Evolutionary conservation across 2,329 filamentous ascomycete genomes (phyloP), one percentile per base, ranked within the genome.

Genomic region (Lachnum nothofagi): DNA sequence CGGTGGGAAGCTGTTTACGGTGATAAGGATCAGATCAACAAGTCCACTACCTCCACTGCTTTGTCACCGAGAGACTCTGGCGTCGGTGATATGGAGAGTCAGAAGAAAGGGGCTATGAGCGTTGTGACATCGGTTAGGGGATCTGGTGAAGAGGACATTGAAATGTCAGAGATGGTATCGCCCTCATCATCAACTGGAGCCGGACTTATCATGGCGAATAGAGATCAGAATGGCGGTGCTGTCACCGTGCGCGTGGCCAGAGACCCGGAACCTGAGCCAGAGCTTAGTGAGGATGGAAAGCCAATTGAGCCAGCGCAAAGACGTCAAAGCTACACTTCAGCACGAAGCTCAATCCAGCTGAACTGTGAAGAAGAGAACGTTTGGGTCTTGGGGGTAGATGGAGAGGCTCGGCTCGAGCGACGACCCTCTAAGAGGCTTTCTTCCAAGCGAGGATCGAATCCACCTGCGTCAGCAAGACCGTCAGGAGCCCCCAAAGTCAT

Each of bases 1-100:
- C 71, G 82, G 52, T 96, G 91, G 91, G 91, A 96, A 64, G 78
- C 78, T 5, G 72, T 78, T 2, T 93, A 95, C 57, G 87, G 86
- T 0, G 74, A 85, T 54, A 79, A 78, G 48, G 67, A 72, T 49
- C 17, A 63, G 68, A 40, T 62, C 57, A 57, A 33, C 57, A 27
- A 38, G 16, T 8, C 24, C 31, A 41, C 48, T 5, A 37, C 8
- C 17, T 8, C 24, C 31, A 41, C 48, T 5, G 19, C 8, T 19
- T 10, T 10, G 16, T 37, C 54, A 7, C 42, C 40, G 23, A 44
- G 56, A 31, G 63, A 66, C 57, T 66, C 64, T 45, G 63, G 60
- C 9, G 50, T 65, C 14, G 58, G 61, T 38, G 74, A 75, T 35
- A 65, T 70, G 49, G 69, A 69, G 2, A 76, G 68, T 55, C 75